Conservation (phyloP, 129 eudicot species). For the Kitagawia praeruptora region DNA sequence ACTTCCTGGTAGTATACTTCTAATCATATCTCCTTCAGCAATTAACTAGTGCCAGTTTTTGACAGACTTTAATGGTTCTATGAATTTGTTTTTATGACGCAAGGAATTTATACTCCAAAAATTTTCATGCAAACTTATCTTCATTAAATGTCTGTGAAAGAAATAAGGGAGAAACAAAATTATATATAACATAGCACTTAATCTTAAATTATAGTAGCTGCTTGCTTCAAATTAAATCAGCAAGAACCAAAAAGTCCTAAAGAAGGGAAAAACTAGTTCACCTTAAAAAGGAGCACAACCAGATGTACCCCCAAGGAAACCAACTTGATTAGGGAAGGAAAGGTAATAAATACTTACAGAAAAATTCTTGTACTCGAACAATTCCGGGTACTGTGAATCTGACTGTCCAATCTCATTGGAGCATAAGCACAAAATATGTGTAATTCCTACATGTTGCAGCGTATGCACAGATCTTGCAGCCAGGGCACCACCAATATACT, state of each 20-base stretch:
- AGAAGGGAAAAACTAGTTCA: background rate
- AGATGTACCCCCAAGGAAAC: background rate
- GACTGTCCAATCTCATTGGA: slow-evolving; percentile 94
- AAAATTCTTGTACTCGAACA: slow-evolving; percentile 70
- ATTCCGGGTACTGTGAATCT: slow-evolving; percentile 77
- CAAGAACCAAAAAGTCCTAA: background rate
- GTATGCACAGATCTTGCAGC: slow-evolving; percentile 96
- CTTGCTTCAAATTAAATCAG: background rate
- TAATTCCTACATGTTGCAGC: slow-evolving; percentile 80
- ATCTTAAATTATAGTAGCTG: background rate
- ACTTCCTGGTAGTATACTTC: background rate
- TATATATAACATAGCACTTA: background rate
- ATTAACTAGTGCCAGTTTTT: background rate
- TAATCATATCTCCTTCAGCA: background rate
- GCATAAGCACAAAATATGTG: slow-evolving; percentile 88
- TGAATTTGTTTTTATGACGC: background rate
- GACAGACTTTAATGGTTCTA: background rate
- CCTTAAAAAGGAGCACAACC: background rate
- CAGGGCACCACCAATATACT: slow-evolving; percentile 91
- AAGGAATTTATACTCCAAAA: background rate
- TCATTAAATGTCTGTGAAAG: background rate
- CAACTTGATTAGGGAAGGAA: background rate
- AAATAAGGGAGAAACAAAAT: background rate
- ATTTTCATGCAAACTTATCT: background rate
- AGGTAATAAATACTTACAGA: slow-evolving; percentile 42